Percentiles rank a stretch among this genome's conserved stretches.
These are phyloP conservation scores for Solanum gracilifrons DNA, from an alignment of 257 asterid genomes.

Conservation along the genomic window DNA sequence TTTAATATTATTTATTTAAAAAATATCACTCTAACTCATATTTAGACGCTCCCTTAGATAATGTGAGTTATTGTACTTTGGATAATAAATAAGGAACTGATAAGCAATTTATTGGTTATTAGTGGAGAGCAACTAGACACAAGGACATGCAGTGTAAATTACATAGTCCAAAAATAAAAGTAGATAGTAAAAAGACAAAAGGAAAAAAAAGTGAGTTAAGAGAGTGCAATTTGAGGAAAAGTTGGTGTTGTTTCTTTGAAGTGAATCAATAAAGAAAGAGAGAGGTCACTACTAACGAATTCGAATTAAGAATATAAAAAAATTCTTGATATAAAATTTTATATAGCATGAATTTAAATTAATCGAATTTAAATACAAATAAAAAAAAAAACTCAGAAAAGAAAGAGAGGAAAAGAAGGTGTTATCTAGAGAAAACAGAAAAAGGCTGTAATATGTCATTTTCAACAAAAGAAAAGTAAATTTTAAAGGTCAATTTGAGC, in stretches of 20 bases:
- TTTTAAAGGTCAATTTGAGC: background rate
- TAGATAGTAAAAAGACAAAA: background rate
- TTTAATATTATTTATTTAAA: background rate
- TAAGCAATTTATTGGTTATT: background rate
- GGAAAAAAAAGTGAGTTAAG: constrained; percentile 15
- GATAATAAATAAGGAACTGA: background rate
- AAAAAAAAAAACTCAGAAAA: background rate
- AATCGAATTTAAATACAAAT: fast-evolving
- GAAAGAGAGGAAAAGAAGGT: constrained; percentile 1
- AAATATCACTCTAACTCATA: background rate
- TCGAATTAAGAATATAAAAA: fast-evolving
- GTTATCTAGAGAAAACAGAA: constrained; percentile 1
- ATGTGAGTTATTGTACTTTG: background rate
- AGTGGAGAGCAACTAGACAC: background rate
- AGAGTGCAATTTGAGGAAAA: constrained; percentile 23
- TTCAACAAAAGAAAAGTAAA: constrained; percentile 24
- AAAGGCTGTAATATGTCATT: constrained; percentile 53
- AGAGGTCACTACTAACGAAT: background rate
- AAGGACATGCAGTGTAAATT: background rate
- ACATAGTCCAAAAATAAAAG: background rate
- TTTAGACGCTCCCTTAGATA: background rate
- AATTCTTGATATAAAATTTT: too few species aligned
- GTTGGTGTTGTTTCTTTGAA: constrained; percentile 43
- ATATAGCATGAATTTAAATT: fast-evolving
- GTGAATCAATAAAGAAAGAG: constrained; percentile 40